phyloP scores from a whole-genome alignment of 495 filamentous ascomycete species.

The Hypoxylon perforatum region DNA sequence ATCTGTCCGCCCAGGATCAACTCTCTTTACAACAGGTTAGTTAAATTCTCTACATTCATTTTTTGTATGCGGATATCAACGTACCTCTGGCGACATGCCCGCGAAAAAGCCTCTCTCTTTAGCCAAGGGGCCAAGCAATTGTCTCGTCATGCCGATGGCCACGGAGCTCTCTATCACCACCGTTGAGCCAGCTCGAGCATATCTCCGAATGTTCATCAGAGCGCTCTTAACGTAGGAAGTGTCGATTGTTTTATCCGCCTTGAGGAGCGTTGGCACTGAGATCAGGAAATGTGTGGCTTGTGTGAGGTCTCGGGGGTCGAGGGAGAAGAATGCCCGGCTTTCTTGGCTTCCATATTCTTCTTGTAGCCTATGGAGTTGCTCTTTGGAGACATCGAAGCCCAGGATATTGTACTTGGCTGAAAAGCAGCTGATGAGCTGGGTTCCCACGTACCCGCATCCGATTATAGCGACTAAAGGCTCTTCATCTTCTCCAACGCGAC shows the following conservation, averaged over 20 bases:
- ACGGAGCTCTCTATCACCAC: constrained; percentile 53
- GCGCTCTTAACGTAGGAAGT: constrained; percentile 46
- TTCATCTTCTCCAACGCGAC: constrained; percentile 26
- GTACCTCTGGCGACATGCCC: constrained; percentile 53
- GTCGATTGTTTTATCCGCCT: constrained; percentile 46
- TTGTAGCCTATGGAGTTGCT: constrained; percentile 31
- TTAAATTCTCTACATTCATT: background rate
- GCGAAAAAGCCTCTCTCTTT: constrained; percentile 38
- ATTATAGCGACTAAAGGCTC: constrained; percentile 50
- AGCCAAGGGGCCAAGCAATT: constrained; percentile 45
- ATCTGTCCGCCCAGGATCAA: constrained; percentile 50
- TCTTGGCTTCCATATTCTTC: constrained; percentile 24
- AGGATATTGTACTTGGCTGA: constrained; percentile 44
- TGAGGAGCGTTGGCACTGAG: constrained; percentile 52
- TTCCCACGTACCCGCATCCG: constrained; percentile 53
- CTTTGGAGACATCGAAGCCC: constrained; percentile 48
- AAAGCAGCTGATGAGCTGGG: constrained; percentile 47
- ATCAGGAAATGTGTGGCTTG: constrained; percentile 51
- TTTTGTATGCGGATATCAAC: constrained; percentile 2
- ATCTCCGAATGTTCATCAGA: constrained; percentile 42
- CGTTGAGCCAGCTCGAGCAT: constrained; percentile 45
- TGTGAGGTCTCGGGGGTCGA: constrained; percentile 35
- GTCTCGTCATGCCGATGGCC: constrained; percentile 53
- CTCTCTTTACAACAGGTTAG: constrained; percentile 39
- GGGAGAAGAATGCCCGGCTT: constrained; percentile 38